Percentiles rank a stretch among this genome's conserved stretches.
phyloP scores from a whole-genome alignment of 768 basidiomycete genomes.

The Tylopilus sp. region DNA sequence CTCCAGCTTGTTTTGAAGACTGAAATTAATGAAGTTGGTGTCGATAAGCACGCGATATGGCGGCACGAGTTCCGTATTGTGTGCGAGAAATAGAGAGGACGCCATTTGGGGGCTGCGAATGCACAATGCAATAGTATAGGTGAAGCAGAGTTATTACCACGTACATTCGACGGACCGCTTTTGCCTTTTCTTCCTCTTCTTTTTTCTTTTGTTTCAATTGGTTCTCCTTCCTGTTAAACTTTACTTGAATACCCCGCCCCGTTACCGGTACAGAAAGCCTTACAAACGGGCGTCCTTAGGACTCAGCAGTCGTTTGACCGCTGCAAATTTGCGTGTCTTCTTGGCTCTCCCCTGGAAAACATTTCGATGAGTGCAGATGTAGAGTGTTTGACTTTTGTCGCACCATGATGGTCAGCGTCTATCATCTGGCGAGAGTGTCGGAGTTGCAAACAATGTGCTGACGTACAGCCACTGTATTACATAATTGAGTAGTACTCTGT shows the following conservation, averaged over 20 bases:
- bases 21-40: conserved; percentile 99
- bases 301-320: conserved; percentile 90
- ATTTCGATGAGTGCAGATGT: not conserved
- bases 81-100: conserved; percentile 91
- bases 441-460: no score
- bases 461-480: no score
- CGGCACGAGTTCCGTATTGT: conserved; percentile 93
- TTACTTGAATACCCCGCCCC: not conserved
- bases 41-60: conserved; percentile 97
- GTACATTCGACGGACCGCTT: conserved; percentile 75
- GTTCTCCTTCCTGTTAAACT: conserved; percentile 77
- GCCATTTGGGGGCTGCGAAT: conserved; percentile 69
- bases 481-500: no score
- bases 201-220: conserved; percentile 86
- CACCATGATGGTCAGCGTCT: no score
- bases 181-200: conserved; percentile 75
- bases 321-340: conserved; percentile 92
- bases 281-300: conserved; percentile 92
- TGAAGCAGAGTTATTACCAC: conserved; percentile 28
- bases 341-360: conserved; percentile 74
- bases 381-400: not conserved
- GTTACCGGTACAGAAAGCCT: conserved; percentile 26
- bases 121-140: not conserved
- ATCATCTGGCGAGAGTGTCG: no score
- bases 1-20: conserved; percentile 96